phyloP scores from a whole-genome alignment of 1,284 basidiomycete species.

The Ganoderma sp. region DNA sequence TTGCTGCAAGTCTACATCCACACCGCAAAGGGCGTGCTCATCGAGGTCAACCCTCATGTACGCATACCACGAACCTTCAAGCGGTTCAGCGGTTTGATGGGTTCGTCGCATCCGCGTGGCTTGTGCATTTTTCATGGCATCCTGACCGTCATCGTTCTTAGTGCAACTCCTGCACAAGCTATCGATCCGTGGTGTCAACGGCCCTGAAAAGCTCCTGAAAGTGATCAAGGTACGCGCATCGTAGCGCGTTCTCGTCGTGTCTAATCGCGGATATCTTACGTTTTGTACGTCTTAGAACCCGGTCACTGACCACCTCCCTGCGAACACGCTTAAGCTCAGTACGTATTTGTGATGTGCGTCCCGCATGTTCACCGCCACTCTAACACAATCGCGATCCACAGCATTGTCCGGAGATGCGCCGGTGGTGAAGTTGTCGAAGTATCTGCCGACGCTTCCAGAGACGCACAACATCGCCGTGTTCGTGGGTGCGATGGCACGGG shows the following conservation, averaged over 20 bases:
- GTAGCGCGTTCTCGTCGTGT: conserved; percentile 11
- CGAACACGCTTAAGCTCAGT: conserved; percentile 96
- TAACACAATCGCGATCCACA: conserved; percentile 40
- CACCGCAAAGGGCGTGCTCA: conserved; percentile 94
- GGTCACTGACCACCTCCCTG: conserved; percentile 92
- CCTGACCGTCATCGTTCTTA: conserved; percentile 40
- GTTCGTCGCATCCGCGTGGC: conserved; percentile 52
- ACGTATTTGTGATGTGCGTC: conserved; percentile 42
- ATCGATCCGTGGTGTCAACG: conserved; percentile 94
- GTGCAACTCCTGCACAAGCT: conserved; percentile 98
- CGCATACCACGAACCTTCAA: conserved; percentile 99
- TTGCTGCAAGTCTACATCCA: conserved; percentile 98
- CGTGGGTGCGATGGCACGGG: conserved; percentile 97
- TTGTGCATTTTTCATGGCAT: conserved; percentile 9
- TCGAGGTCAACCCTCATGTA: conserved; percentile 98
- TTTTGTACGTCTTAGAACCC: conserved; percentile 72
- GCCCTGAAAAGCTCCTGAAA: conserved; percentile 94
- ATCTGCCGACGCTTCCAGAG: conserved; percentile 82
- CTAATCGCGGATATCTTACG: conserved; percentile 9
- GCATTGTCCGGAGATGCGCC: conserved; percentile 93
- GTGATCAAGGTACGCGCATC: conserved; percentile 81
- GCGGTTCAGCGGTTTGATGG: conserved; percentile 98
- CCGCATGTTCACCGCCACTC: conserved; percentile 15
- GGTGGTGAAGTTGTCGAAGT: conserved; percentile 82
- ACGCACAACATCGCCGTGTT: conserved; percentile 94